Conservation (phyloP, 768 basidiomycete species). For the Hygrocybe punicea region DNA sequence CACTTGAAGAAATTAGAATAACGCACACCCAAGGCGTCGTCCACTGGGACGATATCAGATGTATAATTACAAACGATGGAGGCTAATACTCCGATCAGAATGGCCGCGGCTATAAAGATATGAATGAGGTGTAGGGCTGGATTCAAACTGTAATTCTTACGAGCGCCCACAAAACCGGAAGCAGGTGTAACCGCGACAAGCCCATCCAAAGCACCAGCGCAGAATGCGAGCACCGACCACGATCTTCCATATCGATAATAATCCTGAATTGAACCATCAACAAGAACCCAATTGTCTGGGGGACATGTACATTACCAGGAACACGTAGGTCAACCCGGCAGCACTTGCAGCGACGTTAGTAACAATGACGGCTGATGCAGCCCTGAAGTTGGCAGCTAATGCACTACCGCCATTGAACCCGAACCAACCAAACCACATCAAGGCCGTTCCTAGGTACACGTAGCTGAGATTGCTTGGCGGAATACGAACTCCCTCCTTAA, state of each 20-base stretch:
- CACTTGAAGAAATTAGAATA: neutral
- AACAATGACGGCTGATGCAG: constrained; percentile 84
- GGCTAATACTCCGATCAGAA: constrained; percentile 81
- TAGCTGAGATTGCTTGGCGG: constrained; percentile 92
- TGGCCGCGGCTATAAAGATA: constrained; percentile 57
- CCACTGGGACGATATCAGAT: constrained; percentile 73
- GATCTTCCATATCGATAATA: constrained; percentile 83
- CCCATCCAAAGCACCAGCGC: constrained; percentile 89
- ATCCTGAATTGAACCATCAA: neutral
- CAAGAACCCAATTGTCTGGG: too few species aligned
- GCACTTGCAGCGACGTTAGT: constrained; percentile 90
- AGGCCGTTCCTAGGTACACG: constrained; percentile 87
- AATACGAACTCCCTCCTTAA: constrained; percentile 86
- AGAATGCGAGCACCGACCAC: constrained; percentile 93
- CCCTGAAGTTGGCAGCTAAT: constrained; percentile 83
- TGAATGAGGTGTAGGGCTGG: neutral
- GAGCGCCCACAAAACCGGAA: constrained; percentile 76
- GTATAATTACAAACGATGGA: constrained; percentile 89
- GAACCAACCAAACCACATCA: constrained; percentile 97
- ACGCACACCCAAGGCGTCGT: constrained; percentile 76
- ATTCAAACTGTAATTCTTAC: too few species aligned
- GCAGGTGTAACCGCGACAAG: constrained; percentile 88
- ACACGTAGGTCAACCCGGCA: constrained; percentile 90
- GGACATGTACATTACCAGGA: constrained; percentile 60
- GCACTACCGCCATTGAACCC: constrained; percentile 94